Evolutionary conservation across 345 rosid genomes (phyloP), one percentile per base, ranked within the genome.

Genomic region (Conringia planisiliqua): DNA sequence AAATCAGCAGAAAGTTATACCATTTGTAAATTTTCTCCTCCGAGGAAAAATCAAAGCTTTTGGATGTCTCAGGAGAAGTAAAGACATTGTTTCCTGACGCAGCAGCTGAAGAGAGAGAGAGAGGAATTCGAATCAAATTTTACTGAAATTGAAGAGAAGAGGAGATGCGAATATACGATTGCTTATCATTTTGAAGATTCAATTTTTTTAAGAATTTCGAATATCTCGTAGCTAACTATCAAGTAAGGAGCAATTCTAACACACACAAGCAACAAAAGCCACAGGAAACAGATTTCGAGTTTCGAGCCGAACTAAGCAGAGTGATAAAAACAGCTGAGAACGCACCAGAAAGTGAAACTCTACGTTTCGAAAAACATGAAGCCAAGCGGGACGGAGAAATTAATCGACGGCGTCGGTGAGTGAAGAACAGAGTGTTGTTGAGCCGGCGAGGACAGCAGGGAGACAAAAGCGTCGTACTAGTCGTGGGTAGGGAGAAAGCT

Each of bases 21-120:
- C 98, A 94, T n/a, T 84, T 86, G 81, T 94, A 94, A 26, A 94
- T 94, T 42, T 89, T 84, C 72, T 94, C 98, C 85, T 94, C 98
- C 0, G 91, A 87, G 12, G 90, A 66, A 82, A 91, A 94, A 77
- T 94, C 97, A 55, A 94, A 94, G 14, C 92, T 81, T 87, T 91
- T 94, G 3, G 93, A 87, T 6, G 81, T 66, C 86, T 88, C 96
- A 4, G 93, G 91, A 43, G 97, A 89, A 65, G 96, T 77, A 70
- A 87, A 90, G 43, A 78, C 81, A 39, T 85, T 84, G 71, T 80
- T 83, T 24, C 82, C 84, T 29, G 86, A 76, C n/a, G 88, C 84
- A 46, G 84, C 86, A 82, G 79, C 96, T 87, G 88, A 71, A 85
- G 68, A 26, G 55, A 76, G 51, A 76, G 51, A 64, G 54, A n/a